Evolutionary conservation across 176 grass and related monocot genomes (phyloP).

Genomic region (Zizania latifolia): DNA sequence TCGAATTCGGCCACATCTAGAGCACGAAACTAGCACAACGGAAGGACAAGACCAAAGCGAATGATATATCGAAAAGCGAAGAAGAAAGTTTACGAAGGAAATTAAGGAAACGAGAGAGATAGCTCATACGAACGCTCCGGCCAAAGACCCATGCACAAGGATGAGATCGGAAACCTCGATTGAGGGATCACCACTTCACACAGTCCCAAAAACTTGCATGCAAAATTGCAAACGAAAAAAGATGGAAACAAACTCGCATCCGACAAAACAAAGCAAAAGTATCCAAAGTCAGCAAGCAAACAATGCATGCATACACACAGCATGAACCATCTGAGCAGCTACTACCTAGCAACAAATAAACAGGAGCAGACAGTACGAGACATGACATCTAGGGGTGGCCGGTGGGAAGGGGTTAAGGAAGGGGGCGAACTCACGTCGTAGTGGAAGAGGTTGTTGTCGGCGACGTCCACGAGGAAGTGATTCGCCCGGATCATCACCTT

Average conservation of each 20-base stretch:
- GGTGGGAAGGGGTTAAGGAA: not conserved
- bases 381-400: not conserved
- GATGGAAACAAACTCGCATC: not conserved
- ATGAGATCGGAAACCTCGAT: not conserved
- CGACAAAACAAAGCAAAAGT: not conserved
- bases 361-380: no score
- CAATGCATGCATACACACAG: no score
- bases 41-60: not conserved
- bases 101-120: not conserved
- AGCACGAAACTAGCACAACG: not conserved
- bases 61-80: no score
- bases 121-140: not conserved
- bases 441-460: slow-evolving; percentile 62
- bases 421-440: slow-evolving; percentile 56
- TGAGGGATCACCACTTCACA: not conserved
- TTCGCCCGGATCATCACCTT: slow-evolving; percentile 53
- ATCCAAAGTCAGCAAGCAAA: no score
- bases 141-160: slow-evolving; percentile 5
- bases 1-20: not conserved
- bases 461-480: slow-evolving; percentile 68
- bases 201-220: no score
- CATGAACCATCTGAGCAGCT: not conserved
- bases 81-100: not conserved
- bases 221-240: not conserved
- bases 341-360: no score